Base-by-base conservation (phyloP, 164 flowering plant genomes). In the Nymphaea colorata region DNA sequence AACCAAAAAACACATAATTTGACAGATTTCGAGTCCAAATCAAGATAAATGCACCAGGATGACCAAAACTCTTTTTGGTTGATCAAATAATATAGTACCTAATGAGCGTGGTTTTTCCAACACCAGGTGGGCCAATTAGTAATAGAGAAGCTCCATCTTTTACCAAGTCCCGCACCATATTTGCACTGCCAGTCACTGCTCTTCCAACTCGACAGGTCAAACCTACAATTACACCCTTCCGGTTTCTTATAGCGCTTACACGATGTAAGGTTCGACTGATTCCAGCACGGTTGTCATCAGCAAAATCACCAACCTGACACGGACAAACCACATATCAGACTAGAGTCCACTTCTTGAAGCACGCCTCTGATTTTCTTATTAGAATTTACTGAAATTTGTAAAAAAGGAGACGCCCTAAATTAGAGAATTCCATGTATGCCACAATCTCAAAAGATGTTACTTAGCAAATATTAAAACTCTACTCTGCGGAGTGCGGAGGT, bases 91-190 rank as follows among this genome's bases (percentile, higher is more conserved):
- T 47, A 14, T 47, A 7, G 55, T 8, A 93, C 97, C 97, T 85
- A 66, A 93, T 89, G 70, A 93, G 89, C 43, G 98, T 93, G 25
- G 98, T 93, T 81, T 93, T 93, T 64, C 98, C 98, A 18, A 93
- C 98, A 61, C 97, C 97, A 14, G 98, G 98, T 74, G 97, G 97
- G 17, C 97, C 98, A 73, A 93, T 91, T 44, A 93, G 86, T 81
- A 93, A 76, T 75, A 93, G 70, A 62, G 98, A 93, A 79, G 82
- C 83, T 59, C 96, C 96, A 75, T 86, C 87, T 70, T 82, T 80
- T 51, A 93, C 85, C 78, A 93, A 80, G 76, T 91, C 96, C 71
- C 81, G 74, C 79, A 93, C 73, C 74, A 87, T 77, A 79, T 81
- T 78, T 67, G 97, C 98, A 83, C 93, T 91, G 68, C 96, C 98